Conservation (phyloP, 495 filamentous ascomycete genomes). For the Penicillium daleae region DNA sequence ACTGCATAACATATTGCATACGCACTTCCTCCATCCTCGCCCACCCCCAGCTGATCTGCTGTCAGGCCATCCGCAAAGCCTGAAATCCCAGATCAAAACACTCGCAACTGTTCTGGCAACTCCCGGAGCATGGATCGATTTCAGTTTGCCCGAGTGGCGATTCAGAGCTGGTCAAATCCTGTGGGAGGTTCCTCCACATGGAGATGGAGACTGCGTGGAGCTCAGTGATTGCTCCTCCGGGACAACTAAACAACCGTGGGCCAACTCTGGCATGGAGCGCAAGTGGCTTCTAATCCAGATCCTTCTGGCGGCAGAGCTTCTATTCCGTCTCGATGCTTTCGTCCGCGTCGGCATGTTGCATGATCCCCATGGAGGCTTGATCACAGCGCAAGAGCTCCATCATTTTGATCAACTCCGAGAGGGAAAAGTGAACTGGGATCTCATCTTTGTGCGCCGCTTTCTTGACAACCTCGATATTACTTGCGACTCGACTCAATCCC, state of each 20-base stretch:
- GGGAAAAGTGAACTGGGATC: slow-evolving; percentile 76
- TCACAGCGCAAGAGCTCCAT: slow-evolving; percentile 62
- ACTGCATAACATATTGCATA: slow-evolving; percentile 50
- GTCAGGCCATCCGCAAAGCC: slow-evolving; percentile 37
- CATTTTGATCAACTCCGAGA: slow-evolving; percentile 67
- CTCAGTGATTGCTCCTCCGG: slow-evolving; percentile 40
- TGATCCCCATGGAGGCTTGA: slow-evolving; percentile 48
- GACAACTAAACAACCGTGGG: slow-evolving; percentile 36
- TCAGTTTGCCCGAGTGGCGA: slow-evolving; percentile 79
- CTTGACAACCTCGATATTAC: slow-evolving; percentile 67
- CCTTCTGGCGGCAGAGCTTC: slow-evolving; percentile 73
- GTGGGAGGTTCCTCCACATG: slow-evolving; percentile 62
- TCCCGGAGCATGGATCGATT: slow-evolving; percentile 71
- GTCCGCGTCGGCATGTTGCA: slow-evolving; percentile 56
- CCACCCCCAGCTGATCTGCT: slow-evolving; percentile 27
- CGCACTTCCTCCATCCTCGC: slow-evolving; percentile 47
- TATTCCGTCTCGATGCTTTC: slow-evolving; percentile 74
- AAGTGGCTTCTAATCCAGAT: slow-evolving; percentile 84
- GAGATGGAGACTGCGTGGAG: slow-evolving; percentile 56
- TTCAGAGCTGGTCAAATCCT: slow-evolving; percentile 79
- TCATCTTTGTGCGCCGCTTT: slow-evolving; percentile 74
- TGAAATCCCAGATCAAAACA: slow-evolving; percentile 57
- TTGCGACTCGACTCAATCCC: slow-evolving; percentile 27
- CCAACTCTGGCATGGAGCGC: slow-evolving; percentile 55
- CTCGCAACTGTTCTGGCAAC: slow-evolving; percentile 49